Conservation (phyloP, 208 protist species). For the Trypanosomatidae sp. region DNA sequence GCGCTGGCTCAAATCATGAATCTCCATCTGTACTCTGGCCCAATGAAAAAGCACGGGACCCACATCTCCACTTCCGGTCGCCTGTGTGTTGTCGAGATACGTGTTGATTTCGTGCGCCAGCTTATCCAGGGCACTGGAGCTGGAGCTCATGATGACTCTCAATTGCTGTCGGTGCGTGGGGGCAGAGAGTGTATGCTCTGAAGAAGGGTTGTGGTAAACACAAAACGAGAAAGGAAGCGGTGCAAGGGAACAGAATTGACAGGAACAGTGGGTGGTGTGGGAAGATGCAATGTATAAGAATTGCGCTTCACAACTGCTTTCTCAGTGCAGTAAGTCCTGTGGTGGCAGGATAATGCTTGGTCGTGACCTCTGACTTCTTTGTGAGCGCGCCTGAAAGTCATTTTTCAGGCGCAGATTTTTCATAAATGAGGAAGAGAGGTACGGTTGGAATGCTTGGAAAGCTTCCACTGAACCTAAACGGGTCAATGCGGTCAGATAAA, state of each 20-base stretch:
- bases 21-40: constrained; percentile 22
- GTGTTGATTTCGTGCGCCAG: constrained; percentile 20
- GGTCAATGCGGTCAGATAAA: not conserved
- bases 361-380: not conserved
- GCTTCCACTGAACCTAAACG: not conserved
- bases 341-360: not conserved
- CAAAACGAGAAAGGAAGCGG: constrained; percentile 6
- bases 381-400: not conserved
- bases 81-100: constrained; percentile 20
- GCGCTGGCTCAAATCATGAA: constrained; percentile 26
- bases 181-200: not conserved
- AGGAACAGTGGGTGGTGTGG: not conserved
- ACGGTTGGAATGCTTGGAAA: not conserved
- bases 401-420: not conserved
- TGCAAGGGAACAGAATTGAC: not conserved
- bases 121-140: constrained; percentile 14
- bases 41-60: constrained; percentile 18
- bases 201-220: constrained; percentile 1
- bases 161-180: not conserved
- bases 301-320: not conserved
- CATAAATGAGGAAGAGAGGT: too few relatives aligned
- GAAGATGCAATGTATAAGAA: not conserved
- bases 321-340: not conserved
- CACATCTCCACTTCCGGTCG: constrained; percentile 16
- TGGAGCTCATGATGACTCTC: constrained; percentile 16